phyloP scores from a whole-genome alignment of 306 rosid genomes.

The Castanea sativa region DNA sequence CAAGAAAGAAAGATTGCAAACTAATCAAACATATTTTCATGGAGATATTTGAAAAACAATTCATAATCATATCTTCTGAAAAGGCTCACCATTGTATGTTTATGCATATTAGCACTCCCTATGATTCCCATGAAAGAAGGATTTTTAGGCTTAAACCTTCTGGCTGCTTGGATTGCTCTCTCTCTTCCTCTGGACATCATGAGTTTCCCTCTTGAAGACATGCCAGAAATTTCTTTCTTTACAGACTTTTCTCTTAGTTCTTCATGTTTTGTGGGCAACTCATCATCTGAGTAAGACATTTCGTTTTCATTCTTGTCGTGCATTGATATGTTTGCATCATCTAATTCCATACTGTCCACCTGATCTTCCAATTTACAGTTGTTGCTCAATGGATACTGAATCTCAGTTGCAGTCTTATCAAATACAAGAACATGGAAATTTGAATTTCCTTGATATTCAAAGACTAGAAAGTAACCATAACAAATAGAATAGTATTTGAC shows the following conservation, averaged over 20 bases:
- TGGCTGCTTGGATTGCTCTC: constrained; percentile 8
- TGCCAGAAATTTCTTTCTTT: neutral
- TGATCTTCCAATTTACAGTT: neutral
- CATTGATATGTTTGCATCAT: neutral
- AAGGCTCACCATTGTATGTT: constrained; percentile 1
- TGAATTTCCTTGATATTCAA: constrained; percentile 20
- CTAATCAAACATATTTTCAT: neutral
- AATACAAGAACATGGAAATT: constrained; percentile 13
- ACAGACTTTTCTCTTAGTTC: neutral
- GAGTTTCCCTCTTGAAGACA: neutral
- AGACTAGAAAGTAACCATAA: constrained; percentile 19
- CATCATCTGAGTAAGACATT: neutral
- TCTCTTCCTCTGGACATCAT: neutral
- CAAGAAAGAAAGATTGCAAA: neutral
- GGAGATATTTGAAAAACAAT: neutral
- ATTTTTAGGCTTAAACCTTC: neutral
- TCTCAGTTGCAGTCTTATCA: constrained; percentile 17
- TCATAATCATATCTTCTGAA: neutral
- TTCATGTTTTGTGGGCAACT: neutral
- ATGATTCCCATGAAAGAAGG: constrained; percentile 16
- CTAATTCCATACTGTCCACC: too few relatives aligned
- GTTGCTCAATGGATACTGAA: constrained; percentile 11
- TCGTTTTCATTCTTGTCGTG: neutral
- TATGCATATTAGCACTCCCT: neutral
- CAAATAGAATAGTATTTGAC: constrained; percentile 3